A percentile compares a stretch with the other conserved stretches of the same genome.
Evolutionary conservation across 306 rosid species (phyloP).

Genomic region (Amphicarpaea edgeworthii): DNA sequence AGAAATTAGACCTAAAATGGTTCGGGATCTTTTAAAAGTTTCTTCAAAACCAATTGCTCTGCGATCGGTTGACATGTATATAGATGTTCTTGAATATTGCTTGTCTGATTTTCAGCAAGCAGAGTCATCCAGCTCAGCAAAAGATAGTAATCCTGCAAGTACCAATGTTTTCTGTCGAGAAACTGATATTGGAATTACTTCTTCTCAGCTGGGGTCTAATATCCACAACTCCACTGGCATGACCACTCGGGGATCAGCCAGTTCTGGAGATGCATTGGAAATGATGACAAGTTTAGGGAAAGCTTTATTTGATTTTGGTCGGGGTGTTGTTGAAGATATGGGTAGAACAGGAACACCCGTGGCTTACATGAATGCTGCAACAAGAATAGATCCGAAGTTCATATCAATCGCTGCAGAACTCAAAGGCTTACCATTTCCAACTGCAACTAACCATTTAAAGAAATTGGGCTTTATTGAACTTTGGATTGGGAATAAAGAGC

Average conservation of each 20-base stretch:
- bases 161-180: constrained; percentile 46
- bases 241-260: constrained; percentile 64
- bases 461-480: constrained; percentile 83
- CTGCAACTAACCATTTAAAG: constrained; percentile 71
- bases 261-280: constrained; percentile 99
- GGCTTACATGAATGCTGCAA: constrained; percentile 55
- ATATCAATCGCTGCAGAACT: constrained; percentile 75
- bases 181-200: constrained; percentile 55
- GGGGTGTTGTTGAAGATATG: constrained; percentile 95
- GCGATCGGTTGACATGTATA: constrained; percentile 83
- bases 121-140: constrained; percentile 51
- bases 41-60: constrained; percentile 72
- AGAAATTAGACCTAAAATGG: constrained; percentile 96
- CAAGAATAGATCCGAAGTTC: constrained; percentile 58
- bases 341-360: constrained; percentile 80
- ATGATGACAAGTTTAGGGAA: constrained; percentile 95
- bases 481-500: constrained; percentile 90
- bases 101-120: constrained; percentile 77
- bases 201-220: constrained; percentile 57
- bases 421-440: constrained; percentile 92
- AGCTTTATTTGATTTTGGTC: constrained; percentile 93
- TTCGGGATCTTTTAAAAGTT: constrained; percentile 77
- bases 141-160: constrained; percentile 52
- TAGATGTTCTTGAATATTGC: constrained; percentile 97
- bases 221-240: constrained; percentile 52